These are phyloP conservation scores for Sclerotinia spermophila DNA, from an alignment of 2,329 filamentous ascomycete genomes.

Conservation along the genomic window DNA sequence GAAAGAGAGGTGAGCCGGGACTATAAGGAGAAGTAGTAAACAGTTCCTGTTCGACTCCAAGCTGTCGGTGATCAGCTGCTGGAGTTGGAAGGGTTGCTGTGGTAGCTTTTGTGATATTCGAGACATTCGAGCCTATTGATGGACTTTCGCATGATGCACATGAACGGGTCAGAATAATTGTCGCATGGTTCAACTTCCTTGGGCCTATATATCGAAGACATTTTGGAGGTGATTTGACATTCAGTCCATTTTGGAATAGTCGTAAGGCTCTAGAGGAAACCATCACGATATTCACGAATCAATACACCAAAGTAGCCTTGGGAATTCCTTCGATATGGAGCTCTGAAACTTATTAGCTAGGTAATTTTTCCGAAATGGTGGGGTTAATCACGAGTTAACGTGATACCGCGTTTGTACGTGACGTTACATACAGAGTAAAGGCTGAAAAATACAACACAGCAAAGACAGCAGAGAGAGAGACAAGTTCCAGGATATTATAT, in stretches of 20 bases:
- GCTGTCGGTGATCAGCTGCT: slow-evolving; percentile 53
- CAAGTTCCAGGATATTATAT: neutral
- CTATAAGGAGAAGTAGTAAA: slow-evolving; percentile 78
- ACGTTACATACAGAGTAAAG: neutral
- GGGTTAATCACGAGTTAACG: slow-evolving; percentile 6
- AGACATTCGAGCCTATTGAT: slow-evolving; percentile 7
- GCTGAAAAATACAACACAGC: neutral
- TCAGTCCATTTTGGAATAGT: slow-evolving; percentile 23
- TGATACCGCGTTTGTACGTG: neutral
- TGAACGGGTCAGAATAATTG: slow-evolving; percentile 30
- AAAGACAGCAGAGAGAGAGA: neutral
- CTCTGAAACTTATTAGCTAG: neutral
- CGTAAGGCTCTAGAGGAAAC: slow-evolving; percentile 34
- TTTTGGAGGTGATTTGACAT: slow-evolving; percentile 9
- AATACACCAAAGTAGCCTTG: neutral
- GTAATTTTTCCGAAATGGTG: neutral
- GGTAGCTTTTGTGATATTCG: neutral
- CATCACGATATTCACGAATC: slow-evolving; percentile 29
- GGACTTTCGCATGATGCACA: slow-evolving; percentile 34
- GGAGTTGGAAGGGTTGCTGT: slow-evolving; percentile 22
- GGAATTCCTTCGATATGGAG: neutral
- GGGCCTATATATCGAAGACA: slow-evolving; percentile 17
- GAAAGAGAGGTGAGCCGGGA: slow-evolving; percentile 79
- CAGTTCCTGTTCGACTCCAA: slow-evolving; percentile 65
- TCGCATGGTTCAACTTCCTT: slow-evolving; percentile 15